phyloP scores from a whole-genome alignment of 2,329 filamentous ascomycete genomes.

The Aspergillus sp. region DNA sequence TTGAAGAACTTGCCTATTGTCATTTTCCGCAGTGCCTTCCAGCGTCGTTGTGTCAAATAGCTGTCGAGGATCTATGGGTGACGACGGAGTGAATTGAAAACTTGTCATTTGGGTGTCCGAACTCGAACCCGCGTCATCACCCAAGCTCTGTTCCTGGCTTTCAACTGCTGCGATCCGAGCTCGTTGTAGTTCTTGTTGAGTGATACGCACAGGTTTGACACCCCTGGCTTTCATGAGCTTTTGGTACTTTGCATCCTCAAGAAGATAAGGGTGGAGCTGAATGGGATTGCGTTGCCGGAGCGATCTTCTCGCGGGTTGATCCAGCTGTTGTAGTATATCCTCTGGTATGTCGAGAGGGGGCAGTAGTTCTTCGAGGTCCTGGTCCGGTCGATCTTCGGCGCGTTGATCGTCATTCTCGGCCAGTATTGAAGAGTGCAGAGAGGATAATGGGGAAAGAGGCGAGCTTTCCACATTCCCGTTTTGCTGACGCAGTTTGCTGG shows the following conservation, averaged over 20 bases:
- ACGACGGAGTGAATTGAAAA: constrained; percentile 31
- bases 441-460: constrained; percentile 37
- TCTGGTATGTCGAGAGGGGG: constrained; percentile 27
- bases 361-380: constrained; percentile 17
- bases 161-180: constrained; percentile 23
- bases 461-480: constrained; percentile 27
- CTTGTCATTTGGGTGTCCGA: constrained; percentile 34
- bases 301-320: constrained; percentile 30
- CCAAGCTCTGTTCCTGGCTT: constrained; percentile 33
- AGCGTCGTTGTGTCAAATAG: background rate
- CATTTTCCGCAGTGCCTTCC: background rate
- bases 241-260: constrained; percentile 48
- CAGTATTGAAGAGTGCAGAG: constrained; percentile 22
- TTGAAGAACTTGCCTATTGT: constrained; percentile 1
- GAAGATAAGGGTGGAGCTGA: constrained; percentile 49
- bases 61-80: constrained; percentile 18
- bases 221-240: constrained; percentile 42
- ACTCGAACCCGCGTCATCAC: constrained; percentile 31
- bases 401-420: constrained; percentile 3
- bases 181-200: constrained; percentile 18
- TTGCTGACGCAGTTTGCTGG: constrained; percentile 2
- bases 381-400: background rate
- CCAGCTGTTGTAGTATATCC: constrained; percentile 27
- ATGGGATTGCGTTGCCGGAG: constrained; percentile 49
- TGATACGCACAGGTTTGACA: constrained; percentile 42